Evolutionary conservation across 2,329 filamentous ascomycete species (phyloP), one percentile per base, ranked within the genome.

Genomic region (Venturia aucupariae): DNA sequence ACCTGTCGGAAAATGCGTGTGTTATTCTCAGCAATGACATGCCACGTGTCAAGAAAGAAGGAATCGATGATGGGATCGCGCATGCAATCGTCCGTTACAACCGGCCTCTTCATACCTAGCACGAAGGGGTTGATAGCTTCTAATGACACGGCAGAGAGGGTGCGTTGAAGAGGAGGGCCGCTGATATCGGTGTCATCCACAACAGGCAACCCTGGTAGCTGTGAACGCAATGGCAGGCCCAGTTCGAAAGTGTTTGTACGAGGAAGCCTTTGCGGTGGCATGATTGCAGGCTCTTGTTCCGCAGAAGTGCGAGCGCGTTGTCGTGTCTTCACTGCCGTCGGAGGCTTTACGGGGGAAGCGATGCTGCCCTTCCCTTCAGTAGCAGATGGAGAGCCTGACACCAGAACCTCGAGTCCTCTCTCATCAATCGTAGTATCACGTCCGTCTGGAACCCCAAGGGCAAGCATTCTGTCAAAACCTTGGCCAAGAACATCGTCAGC

Each of bases 1-100:
- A 99, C 93, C 67, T 89, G 86, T 39, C 94, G 89, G 78, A 90
- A 99, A 60, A 99, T 84, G 73, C 92, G 93, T 3, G 94, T 99
- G 74, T 99, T 99, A 79, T 97, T 97, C 67, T 89, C 86, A 0
- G 94, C 94, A 63, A 92, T 86, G 22, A 86, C 83, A 68, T 88
- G 87, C 95, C 95, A 99, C 1, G 90, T 86, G 67, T 96, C 90
- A 57, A 94, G 85, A 73, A 90, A 90, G 76, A 99, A 99, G 1
- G 82, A 79, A 63, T 90, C 83, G 65, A 88, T 87, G 48, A 99
- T 77, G 0, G 95, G 94, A 75, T 99, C 94, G 19, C 83, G 84
- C 92, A 99, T 99, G 76, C 93, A 97, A 73, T 97, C 90, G 70
- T 92, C 90, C 67, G 90, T 86, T 32, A 99, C 84, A 41, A 84